Percentiles rank a stretch among this genome's conserved stretches.
These are phyloP conservation scores for Keithomyces neogunnii DNA, from an alignment of 2,329 filamentous ascomycete species.

Conservation along the genomic window DNA sequence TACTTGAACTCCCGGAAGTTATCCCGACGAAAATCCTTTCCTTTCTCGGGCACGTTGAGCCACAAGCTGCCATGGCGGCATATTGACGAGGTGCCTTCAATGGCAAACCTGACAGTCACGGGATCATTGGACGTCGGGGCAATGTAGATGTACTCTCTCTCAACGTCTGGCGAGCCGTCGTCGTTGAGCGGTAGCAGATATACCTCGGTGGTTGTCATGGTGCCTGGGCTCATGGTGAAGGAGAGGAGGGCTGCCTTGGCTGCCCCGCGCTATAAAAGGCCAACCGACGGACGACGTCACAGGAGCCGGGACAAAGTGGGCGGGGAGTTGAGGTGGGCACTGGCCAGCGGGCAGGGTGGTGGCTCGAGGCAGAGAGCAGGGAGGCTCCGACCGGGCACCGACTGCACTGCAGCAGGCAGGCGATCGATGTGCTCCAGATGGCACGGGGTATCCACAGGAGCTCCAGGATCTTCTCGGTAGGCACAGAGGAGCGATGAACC, in stretches of 20 bases:
- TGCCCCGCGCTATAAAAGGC: conserved; percentile 11
- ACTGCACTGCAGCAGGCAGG: neutral
- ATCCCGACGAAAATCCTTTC: conserved; percentile 65
- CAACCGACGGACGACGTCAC: conserved; percentile 24
- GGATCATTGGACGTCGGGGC: conserved; percentile 65
- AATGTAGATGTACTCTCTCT: conserved; percentile 86
- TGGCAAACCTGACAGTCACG: conserved; percentile 77
- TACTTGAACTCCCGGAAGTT: conserved; percentile 86
- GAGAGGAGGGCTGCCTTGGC: conserved; percentile 12
- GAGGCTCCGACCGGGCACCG: too few relatives aligned
- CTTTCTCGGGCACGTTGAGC: conserved; percentile 85
- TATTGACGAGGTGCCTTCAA: conserved; percentile 92
- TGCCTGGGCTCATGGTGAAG: conserved; percentile 47
- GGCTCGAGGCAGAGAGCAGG: too few relatives aligned
- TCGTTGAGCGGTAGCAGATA: conserved; percentile 89
- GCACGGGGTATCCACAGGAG: neutral
- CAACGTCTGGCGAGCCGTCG: conserved; percentile 81
- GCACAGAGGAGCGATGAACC: too few relatives aligned
- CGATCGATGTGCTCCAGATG: neutral
- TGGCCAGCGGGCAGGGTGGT: too few relatives aligned
- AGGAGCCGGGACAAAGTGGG: neutral
- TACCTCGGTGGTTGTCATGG: conserved; percentile 60
- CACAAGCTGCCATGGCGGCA: conserved; percentile 90
- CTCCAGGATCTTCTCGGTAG: neutral
- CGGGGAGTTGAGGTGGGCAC: too few relatives aligned